Evolutionary conservation across 257 asterid species (phyloP).

Genomic region (Echium plantagineum): DNA sequence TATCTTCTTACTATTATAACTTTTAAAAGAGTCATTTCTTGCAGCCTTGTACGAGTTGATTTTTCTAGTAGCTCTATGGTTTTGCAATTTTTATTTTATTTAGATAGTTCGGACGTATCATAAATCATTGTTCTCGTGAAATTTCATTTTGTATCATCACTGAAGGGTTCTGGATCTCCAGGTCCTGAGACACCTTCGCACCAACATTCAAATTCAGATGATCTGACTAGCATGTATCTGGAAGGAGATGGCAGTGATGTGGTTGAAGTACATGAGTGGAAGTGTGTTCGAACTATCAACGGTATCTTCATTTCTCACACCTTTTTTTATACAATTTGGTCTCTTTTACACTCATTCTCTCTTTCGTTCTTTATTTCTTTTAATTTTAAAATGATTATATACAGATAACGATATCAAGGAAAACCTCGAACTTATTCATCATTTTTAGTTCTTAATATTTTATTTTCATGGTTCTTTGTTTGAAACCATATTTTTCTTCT

Average conservation of each 20-base stretch:
- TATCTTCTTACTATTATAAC: not conserved
- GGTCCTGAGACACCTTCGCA: constrained; percentile 90
- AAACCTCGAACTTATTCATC: too few species aligned
- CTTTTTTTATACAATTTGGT: not conserved
- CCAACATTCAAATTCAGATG: constrained; percentile 48
- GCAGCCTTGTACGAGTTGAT: not conserved
- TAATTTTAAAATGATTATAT: not conserved
- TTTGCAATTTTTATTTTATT: not conserved
- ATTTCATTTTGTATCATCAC: not conserved
- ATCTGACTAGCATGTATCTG: constrained; percentile 32
- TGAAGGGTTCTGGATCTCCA: constrained; percentile 21
- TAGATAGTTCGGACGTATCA: not conserved
- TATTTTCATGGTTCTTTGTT: too few species aligned
- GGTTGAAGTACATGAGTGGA: constrained; percentile 87
- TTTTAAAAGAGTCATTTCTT: too few species aligned
- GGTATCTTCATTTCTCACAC: constrained; percentile 33
- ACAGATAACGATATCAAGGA: not conserved
- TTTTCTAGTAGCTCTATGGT: not conserved
- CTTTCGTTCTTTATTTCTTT: not conserved
- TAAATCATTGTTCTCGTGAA: not conserved
- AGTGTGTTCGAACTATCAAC: constrained; percentile 77
- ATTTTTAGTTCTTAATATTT: too few species aligned
- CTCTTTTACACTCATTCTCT: not conserved
- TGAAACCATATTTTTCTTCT: too few species aligned
- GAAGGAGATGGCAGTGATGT: constrained; percentile 77